Conservation (phyloP, 495 filamentous ascomycete genomes). For the Daldinia loculata region DNA sequence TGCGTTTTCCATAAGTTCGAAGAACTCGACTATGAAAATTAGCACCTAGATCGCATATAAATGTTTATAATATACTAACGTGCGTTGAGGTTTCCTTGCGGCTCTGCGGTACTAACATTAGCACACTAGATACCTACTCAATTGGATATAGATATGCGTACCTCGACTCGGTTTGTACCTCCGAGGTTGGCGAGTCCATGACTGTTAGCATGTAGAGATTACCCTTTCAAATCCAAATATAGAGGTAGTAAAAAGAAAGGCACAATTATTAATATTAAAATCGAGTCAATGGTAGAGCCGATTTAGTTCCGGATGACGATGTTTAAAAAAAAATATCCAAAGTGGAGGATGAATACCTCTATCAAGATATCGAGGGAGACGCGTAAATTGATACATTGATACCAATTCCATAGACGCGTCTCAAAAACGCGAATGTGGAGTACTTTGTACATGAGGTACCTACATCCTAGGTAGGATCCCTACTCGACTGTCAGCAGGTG, state of each 20-base stretch:
- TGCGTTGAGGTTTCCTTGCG: constrained; percentile 2
- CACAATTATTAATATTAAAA: background rate
- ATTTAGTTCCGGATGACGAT: background rate
- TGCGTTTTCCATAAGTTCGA: constrained; percentile 56
- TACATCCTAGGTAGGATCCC: background rate
- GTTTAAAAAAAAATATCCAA: background rate
- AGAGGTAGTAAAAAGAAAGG: background rate
- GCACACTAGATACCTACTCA: background rate
- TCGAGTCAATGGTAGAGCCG: background rate
- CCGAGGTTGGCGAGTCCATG: constrained; percentile 8
- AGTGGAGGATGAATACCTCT: background rate
- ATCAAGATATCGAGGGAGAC: constrained; percentile 2
- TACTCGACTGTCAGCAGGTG: constrained; percentile 11
- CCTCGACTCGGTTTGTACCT: constrained; percentile 7
- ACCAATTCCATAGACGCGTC: constrained; percentile 34
- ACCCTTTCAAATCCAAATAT: background rate
- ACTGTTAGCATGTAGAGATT: background rate
- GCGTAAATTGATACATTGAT: constrained; percentile 43
- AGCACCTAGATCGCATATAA: background rate
- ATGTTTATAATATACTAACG: constrained; percentile 13
- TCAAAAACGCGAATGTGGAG: constrained; percentile 36
- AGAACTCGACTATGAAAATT: constrained; percentile 47
- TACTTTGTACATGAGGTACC: background rate
- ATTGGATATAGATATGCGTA: background rate
- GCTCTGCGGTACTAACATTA: constrained; percentile 7